Evolutionary conservation across 2,329 filamentous ascomycete species (phyloP).

Genomic region (Hypoxylon sp.): DNA sequence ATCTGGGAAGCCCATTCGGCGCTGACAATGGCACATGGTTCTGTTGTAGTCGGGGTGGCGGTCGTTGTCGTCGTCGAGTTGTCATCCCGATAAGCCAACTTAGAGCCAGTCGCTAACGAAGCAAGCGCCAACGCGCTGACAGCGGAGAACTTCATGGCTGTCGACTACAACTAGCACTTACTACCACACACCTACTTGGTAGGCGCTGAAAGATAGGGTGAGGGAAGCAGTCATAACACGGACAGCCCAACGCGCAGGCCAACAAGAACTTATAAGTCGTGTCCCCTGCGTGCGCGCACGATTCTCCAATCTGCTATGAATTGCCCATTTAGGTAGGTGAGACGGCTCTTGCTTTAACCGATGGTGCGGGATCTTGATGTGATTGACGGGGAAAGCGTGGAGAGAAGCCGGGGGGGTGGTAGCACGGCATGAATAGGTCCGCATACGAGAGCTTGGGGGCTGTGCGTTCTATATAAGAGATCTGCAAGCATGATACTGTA

Average conservation of each 20-base stretch:
- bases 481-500: conserved; percentile 17
- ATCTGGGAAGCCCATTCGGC: conserved; percentile 52
- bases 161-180: conserved; percentile 24
- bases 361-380: conserved; percentile 37
- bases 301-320: conserved; percentile 27
- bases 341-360: conserved; percentile 35
- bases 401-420: conserved; percentile 30
- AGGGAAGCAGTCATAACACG: conserved; percentile 13
- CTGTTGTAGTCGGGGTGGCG: conserved; percentile 44
- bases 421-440: conserved; percentile 36
- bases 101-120: conserved; percentile 29
- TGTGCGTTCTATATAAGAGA: conserved; percentile 16
- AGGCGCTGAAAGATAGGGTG: conserved; percentile 18
- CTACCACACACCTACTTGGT: conserved; percentile 23
- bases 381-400: conserved; percentile 23
- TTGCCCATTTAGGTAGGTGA: conserved; percentile 44
- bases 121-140: conserved; percentile 33
- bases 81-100: conserved; percentile 14
- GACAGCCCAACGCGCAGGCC: conserved; percentile 20
- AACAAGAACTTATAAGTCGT: conserved; percentile 31
- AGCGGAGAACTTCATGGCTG: conserved; percentile 43
- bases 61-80: conserved; percentile 36
- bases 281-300: conserved; percentile 25
- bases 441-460: conserved; percentile 10
- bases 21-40: conserved; percentile 53